Evolutionary conservation across 495 filamentous ascomycete genomes (phyloP).

Genomic region (Penicillium cinerascens): DNA sequence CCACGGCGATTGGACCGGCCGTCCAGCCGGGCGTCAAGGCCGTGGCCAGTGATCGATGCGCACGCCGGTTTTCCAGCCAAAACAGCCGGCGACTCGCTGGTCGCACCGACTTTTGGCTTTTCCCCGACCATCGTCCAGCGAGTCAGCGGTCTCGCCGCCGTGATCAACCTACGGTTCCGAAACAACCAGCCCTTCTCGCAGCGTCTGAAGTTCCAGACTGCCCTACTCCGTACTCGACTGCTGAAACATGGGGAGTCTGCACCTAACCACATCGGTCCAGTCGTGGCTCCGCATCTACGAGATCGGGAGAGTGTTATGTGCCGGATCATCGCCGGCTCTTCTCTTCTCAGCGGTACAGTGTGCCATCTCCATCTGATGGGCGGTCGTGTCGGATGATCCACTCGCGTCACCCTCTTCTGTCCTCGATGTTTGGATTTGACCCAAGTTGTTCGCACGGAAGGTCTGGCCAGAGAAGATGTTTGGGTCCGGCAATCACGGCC

Average conservation of each 20-base stretch:
- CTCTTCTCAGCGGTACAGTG: background rate
- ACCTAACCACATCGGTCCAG: background rate
- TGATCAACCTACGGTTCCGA: constrained; percentile 16
- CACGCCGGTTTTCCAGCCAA: background rate
- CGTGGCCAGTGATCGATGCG: constrained; percentile 16
- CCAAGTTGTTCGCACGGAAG: background rate
- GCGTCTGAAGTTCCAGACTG: background rate
- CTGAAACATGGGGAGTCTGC: constrained; percentile 1
- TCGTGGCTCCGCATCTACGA: too few relatives aligned
- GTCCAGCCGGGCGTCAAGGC: constrained; percentile 3
- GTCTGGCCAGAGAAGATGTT: background rate
- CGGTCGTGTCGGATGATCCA: background rate
- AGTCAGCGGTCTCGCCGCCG: constrained; percentile 12
- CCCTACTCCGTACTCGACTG: too few relatives aligned
- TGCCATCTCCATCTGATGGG: background rate
- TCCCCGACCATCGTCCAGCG: constrained; percentile 4
- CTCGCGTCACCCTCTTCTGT: too few relatives aligned
- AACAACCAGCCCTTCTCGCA: constrained; percentile 13
- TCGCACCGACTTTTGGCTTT: constrained; percentile 5
- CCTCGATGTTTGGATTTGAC: too few relatives aligned
- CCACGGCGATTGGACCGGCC: too few relatives aligned
- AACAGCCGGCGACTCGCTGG: background rate
- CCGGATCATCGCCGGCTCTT: background rate
- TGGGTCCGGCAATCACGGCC: background rate
- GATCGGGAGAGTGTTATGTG: too few relatives aligned